Conservation (phyloP, 2,329 filamentous ascomycete genomes). For the Pseudogymnoascus sp. region DNA sequence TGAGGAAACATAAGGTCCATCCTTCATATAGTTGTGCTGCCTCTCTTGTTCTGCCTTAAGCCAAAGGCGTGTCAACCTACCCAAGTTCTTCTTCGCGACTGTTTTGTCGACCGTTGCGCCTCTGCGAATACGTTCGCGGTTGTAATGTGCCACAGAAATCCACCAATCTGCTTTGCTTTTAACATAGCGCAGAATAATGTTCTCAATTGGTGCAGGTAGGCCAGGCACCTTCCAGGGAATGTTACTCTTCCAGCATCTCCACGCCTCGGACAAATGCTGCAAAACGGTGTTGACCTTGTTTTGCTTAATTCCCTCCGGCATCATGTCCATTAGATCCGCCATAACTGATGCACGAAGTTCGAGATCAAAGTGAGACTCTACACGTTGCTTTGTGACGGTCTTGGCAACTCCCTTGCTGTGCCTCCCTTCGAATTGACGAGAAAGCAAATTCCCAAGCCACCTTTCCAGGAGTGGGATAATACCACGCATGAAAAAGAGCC, state of each 20-base stretch:
- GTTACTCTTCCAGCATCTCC: slow-evolving; percentile 99
- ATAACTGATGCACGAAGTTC: slow-evolving; percentile 97
- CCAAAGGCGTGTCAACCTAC: slow-evolving; percentile 89
- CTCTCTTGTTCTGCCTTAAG: slow-evolving; percentile 96
- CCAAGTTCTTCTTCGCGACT: slow-evolving; percentile 97
- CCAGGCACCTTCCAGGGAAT: slow-evolving; percentile 99
- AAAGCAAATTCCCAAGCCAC: slow-evolving; percentile 94
- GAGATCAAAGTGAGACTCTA: slow-evolving; percentile 96
- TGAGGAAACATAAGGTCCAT: slow-evolving; percentile 94
- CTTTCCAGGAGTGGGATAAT: slow-evolving; percentile 94
- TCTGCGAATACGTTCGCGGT: slow-evolving; percentile 90
- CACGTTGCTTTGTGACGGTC: slow-evolving; percentile 97
- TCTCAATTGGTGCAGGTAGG: slow-evolving; percentile 92
- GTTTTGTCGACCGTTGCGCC: slow-evolving; percentile 98
- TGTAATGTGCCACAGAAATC: slow-evolving; percentile 98
- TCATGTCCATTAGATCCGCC: slow-evolving; percentile 99
- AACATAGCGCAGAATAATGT: slow-evolving; percentile 96
- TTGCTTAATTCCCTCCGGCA: slow-evolving; percentile 99
- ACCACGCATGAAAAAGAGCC: slow-evolving; percentile 98
- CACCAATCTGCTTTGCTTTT: slow-evolving; percentile 99
- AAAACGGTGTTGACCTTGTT: slow-evolving; percentile 98
- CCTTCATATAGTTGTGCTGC: slow-evolving; percentile 99
- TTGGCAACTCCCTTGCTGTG: slow-evolving; percentile 99
- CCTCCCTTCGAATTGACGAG: slow-evolving; percentile 94
- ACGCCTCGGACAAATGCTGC: slow-evolving; percentile 94